Percentiles rank a stretch among this genome's conserved stretches.
Evolutionary conservation across 345 rosid species (phyloP).

Genomic region (Hypericum perforatum): DNA sequence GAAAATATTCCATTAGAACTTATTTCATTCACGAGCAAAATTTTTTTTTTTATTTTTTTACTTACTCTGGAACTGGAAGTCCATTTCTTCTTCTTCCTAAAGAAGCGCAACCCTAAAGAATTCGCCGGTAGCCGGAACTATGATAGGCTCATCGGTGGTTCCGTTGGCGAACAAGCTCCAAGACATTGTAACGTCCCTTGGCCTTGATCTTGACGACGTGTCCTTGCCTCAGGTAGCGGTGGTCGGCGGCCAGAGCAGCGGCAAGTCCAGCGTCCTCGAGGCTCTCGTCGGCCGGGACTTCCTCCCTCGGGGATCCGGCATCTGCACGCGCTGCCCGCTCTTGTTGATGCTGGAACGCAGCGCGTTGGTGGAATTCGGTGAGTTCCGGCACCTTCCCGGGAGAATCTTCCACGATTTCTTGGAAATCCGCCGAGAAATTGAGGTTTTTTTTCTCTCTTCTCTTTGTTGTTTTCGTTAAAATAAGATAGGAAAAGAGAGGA

Average conservation of each 20-base stretch:
- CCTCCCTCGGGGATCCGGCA: slow-evolving; percentile 34
- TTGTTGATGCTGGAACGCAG: slow-evolving; percentile 24
- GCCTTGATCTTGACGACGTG: slow-evolving; percentile 1
- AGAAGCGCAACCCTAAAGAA: too few relatives aligned
- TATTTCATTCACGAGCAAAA: too few relatives aligned
- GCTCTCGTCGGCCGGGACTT: slow-evolving; percentile 42
- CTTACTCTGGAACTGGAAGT: too few relatives aligned
- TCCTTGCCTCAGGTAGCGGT: slow-evolving; percentile 41
- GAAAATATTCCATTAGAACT: too few relatives aligned
- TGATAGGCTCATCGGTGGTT: too few relatives aligned
- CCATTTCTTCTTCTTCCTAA: too few relatives aligned
- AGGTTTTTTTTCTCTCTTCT: slow-evolving; percentile 9
- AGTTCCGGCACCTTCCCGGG: slow-evolving; percentile 32
- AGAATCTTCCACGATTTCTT: slow-evolving; percentile 28
- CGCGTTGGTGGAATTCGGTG: slow-evolving; percentile 30
- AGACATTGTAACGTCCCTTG: too few relatives aligned
- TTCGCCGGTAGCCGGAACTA: too few relatives aligned
- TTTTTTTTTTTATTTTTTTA: too few relatives aligned
- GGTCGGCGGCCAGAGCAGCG: slow-evolving; percentile 53
- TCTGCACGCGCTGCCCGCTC: slow-evolving; percentile 37
- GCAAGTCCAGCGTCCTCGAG: slow-evolving; percentile 41
- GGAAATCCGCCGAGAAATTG: slow-evolving; percentile 30
- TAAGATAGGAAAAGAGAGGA: background rate
- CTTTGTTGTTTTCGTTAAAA: background rate
- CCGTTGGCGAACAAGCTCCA: too few relatives aligned